Evolutionary conservation across 225 moss, liverwort and hornwort species (phyloP).

Genomic region (Asterella californica): DNA sequence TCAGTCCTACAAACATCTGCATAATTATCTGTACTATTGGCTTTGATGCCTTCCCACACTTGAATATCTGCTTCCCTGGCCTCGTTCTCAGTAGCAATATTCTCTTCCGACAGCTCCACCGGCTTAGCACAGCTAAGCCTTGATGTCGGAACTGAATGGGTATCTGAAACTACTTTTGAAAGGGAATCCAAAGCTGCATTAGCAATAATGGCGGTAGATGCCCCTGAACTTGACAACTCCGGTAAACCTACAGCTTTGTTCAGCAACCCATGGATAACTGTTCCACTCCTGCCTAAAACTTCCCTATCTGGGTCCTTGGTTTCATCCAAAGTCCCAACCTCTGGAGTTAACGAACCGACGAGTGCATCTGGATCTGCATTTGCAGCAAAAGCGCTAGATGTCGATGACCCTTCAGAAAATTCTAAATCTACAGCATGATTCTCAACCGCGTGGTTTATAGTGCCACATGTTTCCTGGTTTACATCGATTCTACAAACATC

Average conservation of each 20-base stretch:
- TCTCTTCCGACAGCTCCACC: conserved; percentile 22
- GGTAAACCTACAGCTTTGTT: conserved; percentile 49
- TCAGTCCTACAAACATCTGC: conserved; percentile 9
- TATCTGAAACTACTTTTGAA: conserved; percentile 46
- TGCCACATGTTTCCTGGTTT: not conserved
- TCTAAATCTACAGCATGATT: conserved; percentile 50
- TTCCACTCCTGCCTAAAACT: conserved; percentile 39
- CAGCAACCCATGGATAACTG: conserved; percentile 47
- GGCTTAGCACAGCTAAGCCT: not conserved
- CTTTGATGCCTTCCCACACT: conserved; percentile 2
- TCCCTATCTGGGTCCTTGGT: conserved; percentile 28
- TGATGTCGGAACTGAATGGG: conserved; percentile 5
- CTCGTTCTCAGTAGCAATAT: conserved; percentile 6
- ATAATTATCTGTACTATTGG: not conserved
- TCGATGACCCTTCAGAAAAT: conserved; percentile 40
- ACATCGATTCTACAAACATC: not conserved
- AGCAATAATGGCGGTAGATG: conserved; percentile 57
- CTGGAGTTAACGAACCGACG: conserved; percentile 32
- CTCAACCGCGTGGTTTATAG: not conserved
- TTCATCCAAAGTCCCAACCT: not conserved
- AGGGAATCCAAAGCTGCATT: conserved; percentile 63
- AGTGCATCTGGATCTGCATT: conserved; percentile 54
- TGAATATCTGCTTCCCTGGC: not conserved
- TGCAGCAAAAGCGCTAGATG: conserved; percentile 33
- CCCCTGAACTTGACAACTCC: conserved; percentile 42